Base-by-base conservation (phyloP, 305 asterid species). In the Fraxinus velutina region DNA sequence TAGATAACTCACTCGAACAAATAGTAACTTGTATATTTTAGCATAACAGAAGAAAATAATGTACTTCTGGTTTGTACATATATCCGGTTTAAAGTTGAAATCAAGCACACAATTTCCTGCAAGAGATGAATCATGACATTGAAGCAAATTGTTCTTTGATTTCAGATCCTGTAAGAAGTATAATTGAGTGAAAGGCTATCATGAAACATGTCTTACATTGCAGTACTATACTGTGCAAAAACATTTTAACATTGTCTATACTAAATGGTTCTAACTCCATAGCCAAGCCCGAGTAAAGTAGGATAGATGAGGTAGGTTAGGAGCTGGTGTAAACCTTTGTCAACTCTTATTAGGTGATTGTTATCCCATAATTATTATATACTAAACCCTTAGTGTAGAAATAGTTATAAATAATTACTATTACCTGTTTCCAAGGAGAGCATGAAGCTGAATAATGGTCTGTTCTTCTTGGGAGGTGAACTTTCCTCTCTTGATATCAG, bases 401-500 rank as follows among this genome's bases (percentile, higher is more conserved):
- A 55, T 60, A 60, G 70, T 0, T 22, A 19, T 60, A 60, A 60
- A 8, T 19, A 7, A 64, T 22, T 22, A 64, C 34, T 2, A 9
- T 64, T 24, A 64, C 73, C 33, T 22, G 73, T 64, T 64, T 64
- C 73, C 73, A 12, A 64, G 73, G 2, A 64, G 73, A 64, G 73
- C 73, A 24, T 64, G 73, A 64, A 64, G 73, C 33, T 64, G 73
- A 64, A 64, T 24, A 24, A 64, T 64, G n/a, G 73, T 64, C 33
- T 64, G 73, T 9, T 64, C 73, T 64, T 64, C 73, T 22, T 64
- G 73, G 12, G 73, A 8, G 6, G 73, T 22, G 33, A 64, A 64
- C 73, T 64, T 64, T 64, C 73, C 73, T 24, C 73, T 64, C 34
- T 64, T 64, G 15, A 64, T 64, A 64, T 64, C 73, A 24, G 73